phyloP scores from a whole-genome alignment of 768 basidiomycete genomes.

The Hericium alpestre region DNA sequence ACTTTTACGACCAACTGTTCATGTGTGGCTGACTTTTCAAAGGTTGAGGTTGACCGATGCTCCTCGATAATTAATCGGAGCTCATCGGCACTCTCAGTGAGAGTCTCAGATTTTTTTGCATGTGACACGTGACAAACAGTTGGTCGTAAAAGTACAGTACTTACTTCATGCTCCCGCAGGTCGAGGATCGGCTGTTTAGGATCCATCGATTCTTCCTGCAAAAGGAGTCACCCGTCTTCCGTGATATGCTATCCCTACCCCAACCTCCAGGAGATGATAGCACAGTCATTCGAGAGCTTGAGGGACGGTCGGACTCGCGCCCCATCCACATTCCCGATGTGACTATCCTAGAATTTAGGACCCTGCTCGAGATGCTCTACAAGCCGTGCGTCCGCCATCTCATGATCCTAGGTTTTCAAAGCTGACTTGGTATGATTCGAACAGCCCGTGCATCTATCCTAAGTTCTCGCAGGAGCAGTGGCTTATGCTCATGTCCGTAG shows the following conservation, averaged over 20 bases:
- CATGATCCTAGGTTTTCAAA: too few relatives aligned
- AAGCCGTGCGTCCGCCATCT: neutral
- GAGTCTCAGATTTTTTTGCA: too few relatives aligned
- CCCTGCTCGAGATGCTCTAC: conserved; percentile 7
- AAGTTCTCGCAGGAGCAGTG: neutral
- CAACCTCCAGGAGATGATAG: neutral
- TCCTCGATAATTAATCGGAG: too few relatives aligned
- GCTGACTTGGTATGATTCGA: neutral
- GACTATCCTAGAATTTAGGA: conserved; percentile 8
- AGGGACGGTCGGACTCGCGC: conserved; percentile 3
- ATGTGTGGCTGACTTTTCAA: too few relatives aligned
- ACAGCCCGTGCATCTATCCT: neutral
- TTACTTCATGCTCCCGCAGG: neutral
- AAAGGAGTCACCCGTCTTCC: conserved; percentile 5
- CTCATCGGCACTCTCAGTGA: too few relatives aligned
- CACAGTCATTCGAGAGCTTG: neutral
- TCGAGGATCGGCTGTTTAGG: conserved; percentile 15
- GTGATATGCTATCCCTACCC: neutral
- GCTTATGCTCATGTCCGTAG: neutral
- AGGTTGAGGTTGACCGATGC: too few relatives aligned
- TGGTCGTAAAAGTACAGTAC: too few relatives aligned
- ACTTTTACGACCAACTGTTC: too few relatives aligned
- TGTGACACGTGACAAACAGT: too few relatives aligned
- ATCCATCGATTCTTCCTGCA: conserved; percentile 14
- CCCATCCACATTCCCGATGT: conserved; percentile 6